Base-by-base conservation (phyloP, 1,139 yeast species). In the Kurtzmaniella quercitrusa region DNA sequence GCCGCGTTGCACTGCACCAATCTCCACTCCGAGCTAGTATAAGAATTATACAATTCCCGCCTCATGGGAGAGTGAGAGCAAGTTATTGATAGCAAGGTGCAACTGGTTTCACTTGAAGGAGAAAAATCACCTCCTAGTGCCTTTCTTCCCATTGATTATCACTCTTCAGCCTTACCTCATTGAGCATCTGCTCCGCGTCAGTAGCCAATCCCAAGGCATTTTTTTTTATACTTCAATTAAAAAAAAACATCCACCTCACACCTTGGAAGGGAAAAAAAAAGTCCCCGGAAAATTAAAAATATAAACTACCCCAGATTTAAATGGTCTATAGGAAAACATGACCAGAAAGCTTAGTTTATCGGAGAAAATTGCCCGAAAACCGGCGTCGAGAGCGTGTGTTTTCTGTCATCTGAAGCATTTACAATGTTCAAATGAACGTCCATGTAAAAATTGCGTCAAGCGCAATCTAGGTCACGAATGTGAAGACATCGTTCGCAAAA, bases 361-460 rank as follows among this genome's bases (percentile, higher is more conserved):
- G 41, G 77, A 81, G 51, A 82, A 78, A 55, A 65, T 64, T 36
- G 65, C 60, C 32, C 63, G 91, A 39, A 78, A 70, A 49, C 88
- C 89, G 2, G 80, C 84, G 2, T 65, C 78, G 16, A 69, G 84
- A 38, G 93, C 91, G 0, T 84, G 93, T 55, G 70, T 71, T 15
- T 82, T 83, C 55, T 84, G 91, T 56, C 88, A 84, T 55, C 64
- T 71, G 30, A 84, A 84, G 49, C 93, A 84, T 53, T 66, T 84
- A 19, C 91, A 84, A 51, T 84, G 91, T 56, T 63, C 70, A 20
- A 63, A 71, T 48, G 71, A 69, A 45, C 51, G 93, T 44, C 91
- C 93, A 0, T 84, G 91, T 54, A 74, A 71, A 50, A 84, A 84
- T 56, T 84, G 93, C 60, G 57, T 72, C 33, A 84, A 82, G 55